These are phyloP conservation scores for Sclerotinia subarctica DNA, from an alignment of 2,329 filamentous ascomycete genomes.

Conservation along the genomic window DNA sequence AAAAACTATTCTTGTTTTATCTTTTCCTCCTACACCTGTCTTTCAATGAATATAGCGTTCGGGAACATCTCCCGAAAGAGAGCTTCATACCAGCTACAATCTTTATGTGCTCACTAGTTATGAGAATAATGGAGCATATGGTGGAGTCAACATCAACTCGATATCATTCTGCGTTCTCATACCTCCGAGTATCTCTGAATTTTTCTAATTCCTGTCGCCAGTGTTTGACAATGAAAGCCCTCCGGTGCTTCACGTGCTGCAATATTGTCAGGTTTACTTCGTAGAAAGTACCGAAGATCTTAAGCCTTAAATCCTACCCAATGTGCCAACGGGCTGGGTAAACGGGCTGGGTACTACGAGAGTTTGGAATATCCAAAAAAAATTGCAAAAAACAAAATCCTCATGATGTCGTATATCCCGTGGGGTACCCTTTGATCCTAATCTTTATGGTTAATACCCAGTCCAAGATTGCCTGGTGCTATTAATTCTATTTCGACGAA, in stretches of 20 bases:
- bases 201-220: conserved; percentile 6
- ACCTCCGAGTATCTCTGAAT: background rate
- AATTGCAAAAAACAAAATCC: no score
- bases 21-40: background rate
- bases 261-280: conserved; percentile 13
- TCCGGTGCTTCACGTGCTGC: conserved; percentile 14
- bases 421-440: conserved; percentile 9
- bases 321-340: background rate
- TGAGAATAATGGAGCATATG: conserved; percentile 1
- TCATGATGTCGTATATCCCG: conserved; percentile 17
- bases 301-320: background rate
- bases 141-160: conserved; percentile 1
- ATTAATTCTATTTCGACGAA: conserved; percentile 12
- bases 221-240: conserved; percentile 1
- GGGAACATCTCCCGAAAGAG: background rate
- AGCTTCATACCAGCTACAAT: background rate
- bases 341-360: background rate
- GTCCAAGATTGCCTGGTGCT: conserved; percentile 1
- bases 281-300: conserved; percentile 10
- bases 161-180: background rate
- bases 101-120: background rate
- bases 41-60: background rate
- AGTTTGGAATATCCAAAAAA: no score
- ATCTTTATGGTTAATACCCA: background rate
- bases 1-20: no score